Evolutionary conservation across 192 early-diverging fungal genomes (phyloP), one percentile per base, ranked within the genome.

Genomic region (Umbelopsis sp.): DNA sequence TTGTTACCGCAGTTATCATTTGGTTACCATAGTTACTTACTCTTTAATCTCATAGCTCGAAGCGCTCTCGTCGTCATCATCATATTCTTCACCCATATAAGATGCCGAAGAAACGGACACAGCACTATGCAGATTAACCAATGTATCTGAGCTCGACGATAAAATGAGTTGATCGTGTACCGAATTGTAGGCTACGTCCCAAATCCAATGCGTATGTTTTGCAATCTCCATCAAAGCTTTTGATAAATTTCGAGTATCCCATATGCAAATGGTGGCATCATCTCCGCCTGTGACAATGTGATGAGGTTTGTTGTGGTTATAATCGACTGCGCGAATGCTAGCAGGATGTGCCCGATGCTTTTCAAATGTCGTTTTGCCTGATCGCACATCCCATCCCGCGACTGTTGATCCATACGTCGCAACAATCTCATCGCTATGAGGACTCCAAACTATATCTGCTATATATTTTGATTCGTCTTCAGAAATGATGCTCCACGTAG

Each of bases 81-180:
- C 80, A 27, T 18, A 30, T 6, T 51, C 53, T 15, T 81, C 70
- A 12, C 52, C 70, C 55, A 70, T 58, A 53, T 81, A 79, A 0
- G 89, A 85, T 0, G 92, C 91, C 18, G 94, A 95, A 3, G 95
- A 96, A 6, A 94, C 88, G 0, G 92, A 94, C 9, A 96, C 90
- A 1, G 89, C 85, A 71, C 90, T 94, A 46, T 97, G 88, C 23
- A 98, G 78, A 70, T 94, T 94, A 4, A 98, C 97, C 61, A 86
- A 81, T 55, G 91, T 93, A 73, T 98, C 97, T 0, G 91, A 92
- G 50, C 94, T 84, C 0, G 93, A 91, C 0, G 92, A 87, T 33
- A 98, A 82, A 20, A 98, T 76, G 16, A 98, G 78, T 80, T 98
- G 97, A 78, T 98, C 97, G 74, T 98, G 94, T 74, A 89, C 91